Conservation (phyloP, 371 early-diverging fungal genomes). For the Sporodiniella umbellata region DNA sequence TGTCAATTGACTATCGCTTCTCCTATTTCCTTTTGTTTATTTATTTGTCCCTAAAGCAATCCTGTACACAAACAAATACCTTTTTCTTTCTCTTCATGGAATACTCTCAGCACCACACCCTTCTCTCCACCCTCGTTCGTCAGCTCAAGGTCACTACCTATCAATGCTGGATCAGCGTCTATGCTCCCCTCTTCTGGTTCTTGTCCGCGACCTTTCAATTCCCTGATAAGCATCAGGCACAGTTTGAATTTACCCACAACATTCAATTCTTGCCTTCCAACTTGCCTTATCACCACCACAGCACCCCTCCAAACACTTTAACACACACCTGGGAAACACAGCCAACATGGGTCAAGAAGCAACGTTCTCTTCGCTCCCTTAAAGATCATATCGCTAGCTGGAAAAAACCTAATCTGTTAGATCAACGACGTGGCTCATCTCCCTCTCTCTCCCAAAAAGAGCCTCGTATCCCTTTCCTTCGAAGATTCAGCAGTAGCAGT, state of each 20-base stretch:
- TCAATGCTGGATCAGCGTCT: slow-evolving; percentile 28
- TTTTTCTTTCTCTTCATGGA: too few relatives aligned
- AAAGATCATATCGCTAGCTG: slow-evolving; percentile 1
- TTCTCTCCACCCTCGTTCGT: too few relatives aligned
- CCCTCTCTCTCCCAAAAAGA: not conserved
- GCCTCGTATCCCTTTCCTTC: not conserved
- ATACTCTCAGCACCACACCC: too few relatives aligned
- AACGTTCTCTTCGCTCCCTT: not conserved
- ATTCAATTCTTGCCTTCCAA: not conserved
- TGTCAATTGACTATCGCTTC: too few relatives aligned
- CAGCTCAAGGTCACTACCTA: slow-evolving; percentile 8
- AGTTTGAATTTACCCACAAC: not conserved
- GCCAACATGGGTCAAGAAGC: not conserved
- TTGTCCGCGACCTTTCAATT: slow-evolving; percentile 2
- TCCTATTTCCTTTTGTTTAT: too few relatives aligned
- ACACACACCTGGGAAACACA: too few relatives aligned
- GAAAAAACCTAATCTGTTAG: not conserved
- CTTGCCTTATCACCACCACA: too few relatives aligned
- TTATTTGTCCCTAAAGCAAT: too few relatives aligned
- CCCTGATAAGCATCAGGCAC: slow-evolving; percentile 2
- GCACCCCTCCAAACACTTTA: too few relatives aligned
- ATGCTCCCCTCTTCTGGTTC: slow-evolving; percentile 32
- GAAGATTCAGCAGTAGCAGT: slow-evolving; percentile 4
- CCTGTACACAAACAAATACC: too few relatives aligned
- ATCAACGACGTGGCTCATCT: not conserved